These are phyloP conservation scores for Diplosphaera chodatii DNA, from an alignment of 139 green algal genomes.

Conservation along the genomic window DNA sequence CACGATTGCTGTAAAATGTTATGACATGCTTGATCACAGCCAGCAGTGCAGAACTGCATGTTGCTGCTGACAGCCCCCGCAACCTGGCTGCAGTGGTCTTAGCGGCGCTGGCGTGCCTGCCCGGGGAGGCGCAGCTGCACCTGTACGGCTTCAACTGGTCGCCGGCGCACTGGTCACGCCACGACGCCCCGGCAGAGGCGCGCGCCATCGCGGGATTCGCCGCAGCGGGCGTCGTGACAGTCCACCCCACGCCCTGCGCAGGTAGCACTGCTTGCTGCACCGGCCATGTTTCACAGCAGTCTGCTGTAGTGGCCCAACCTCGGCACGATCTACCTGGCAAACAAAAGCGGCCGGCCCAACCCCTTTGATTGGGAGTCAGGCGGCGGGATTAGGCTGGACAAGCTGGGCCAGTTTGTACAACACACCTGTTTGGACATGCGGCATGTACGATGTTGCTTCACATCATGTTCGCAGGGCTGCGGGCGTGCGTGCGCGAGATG, in stretches of 20 bases:
- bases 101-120: not conserved
- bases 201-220: not conserved
- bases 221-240: not conserved
- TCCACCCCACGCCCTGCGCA: not conserved
- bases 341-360: too few species aligned
- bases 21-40: too few species aligned
- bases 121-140: not conserved
- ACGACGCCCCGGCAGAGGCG: not conserved
- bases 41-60: not conserved
- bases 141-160: constrained; percentile 12
- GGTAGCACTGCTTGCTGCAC: not conserved
- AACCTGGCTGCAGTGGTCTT: not conserved
- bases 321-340: too few species aligned
- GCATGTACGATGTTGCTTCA: too few species aligned
- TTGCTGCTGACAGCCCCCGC: too few species aligned
- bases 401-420: too few species aligned
- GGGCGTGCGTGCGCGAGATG: not conserved
- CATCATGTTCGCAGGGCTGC: not conserved
- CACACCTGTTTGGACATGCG: too few species aligned
- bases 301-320: not conserved
- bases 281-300: not conserved
- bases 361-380: too few species aligned
- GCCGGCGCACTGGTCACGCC: not conserved
- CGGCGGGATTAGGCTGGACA: too few species aligned
- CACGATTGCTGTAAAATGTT: too few species aligned